Conservation (phyloP, 441 rosid genomes). For the Kokia cookei region DNA sequence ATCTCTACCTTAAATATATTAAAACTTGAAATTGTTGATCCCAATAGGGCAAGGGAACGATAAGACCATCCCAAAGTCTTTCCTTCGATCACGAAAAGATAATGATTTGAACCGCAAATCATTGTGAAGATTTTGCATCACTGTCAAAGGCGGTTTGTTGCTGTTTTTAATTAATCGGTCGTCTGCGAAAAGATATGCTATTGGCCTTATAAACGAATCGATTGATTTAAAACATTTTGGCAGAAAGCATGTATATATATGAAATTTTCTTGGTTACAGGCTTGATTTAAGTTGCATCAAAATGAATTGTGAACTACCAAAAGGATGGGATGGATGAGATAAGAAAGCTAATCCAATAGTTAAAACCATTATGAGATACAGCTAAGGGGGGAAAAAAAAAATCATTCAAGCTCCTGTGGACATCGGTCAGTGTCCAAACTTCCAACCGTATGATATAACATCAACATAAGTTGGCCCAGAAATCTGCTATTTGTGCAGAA, state of each 20-base stretch:
- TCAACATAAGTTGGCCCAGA: slow-evolving; percentile 22
- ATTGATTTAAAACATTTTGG: slow-evolving; percentile 1
- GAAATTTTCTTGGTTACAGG: neutral
- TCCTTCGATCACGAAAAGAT: neutral
- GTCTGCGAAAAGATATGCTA: neutral
- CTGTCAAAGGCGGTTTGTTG: neutral
- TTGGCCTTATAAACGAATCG: neutral
- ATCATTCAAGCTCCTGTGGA: slow-evolving; percentile 16
- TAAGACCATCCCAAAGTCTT: neutral
- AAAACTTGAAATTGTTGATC: too few relatives aligned
- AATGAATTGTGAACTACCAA: neutral
- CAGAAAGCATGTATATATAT: neutral
- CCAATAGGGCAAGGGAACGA: neutral
- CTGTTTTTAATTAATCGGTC: neutral
- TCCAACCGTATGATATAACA: slow-evolving; percentile 23
- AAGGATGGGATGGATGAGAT: slow-evolving; percentile 2
- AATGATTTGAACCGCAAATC: neutral
- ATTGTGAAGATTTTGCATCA: neutral
- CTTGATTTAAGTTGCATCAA: neutral
- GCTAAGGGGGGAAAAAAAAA: slow-evolving; percentile 18
- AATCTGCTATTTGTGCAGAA: slow-evolving; percentile 15
- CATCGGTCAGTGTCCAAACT: slow-evolving; percentile 16
- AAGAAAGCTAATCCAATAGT: slow-evolving; percentile 7
- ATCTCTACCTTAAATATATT: too few relatives aligned
- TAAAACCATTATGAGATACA: slow-evolving; percentile 31